These are phyloP conservation scores for Alopecurus myosuroides DNA, from an alignment of 176 grass and related monocot species.

Conservation along the genomic window DNA sequence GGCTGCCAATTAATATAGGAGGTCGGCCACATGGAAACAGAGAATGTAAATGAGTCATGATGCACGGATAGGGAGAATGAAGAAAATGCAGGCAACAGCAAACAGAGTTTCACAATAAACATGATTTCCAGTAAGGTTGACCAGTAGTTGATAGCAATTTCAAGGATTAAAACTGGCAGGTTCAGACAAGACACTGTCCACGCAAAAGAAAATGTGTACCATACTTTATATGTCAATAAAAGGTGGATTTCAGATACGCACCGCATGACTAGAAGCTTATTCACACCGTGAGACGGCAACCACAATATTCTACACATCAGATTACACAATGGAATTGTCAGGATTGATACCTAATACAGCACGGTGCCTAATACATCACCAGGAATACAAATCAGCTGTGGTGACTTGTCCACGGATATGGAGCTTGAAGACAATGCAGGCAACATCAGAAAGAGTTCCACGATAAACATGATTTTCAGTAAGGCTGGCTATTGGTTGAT, in stretches of 20 bases:
- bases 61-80: not conserved
- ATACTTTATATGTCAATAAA: not conserved
- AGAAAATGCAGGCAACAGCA: not conserved
- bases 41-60: not conserved
- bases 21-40: not conserved
- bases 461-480: not conserved
- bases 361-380: too few relatives aligned
- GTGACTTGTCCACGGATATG: not conserved
- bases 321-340: too few relatives aligned
- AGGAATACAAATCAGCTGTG: not conserved
- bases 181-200: not conserved
- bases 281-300: not conserved
- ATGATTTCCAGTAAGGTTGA: not conserved
- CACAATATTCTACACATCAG: too few relatives aligned
- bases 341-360: too few relatives aligned
- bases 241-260: not conserved
- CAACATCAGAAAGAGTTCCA: not conserved
- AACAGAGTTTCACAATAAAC: not conserved
- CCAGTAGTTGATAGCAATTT: not conserved
- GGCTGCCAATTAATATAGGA: not conserved
- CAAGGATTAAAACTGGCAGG: not conserved
- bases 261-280: not conserved
- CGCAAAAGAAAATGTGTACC: not conserved
- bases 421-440: not conserved
- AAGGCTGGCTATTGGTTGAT: not conserved